A percentile compares a stretch with the other conserved stretches of the same genome.
phyloP scores from a whole-genome alignment of 805 yeast species.

The Blastobotrys americana region DNA sequence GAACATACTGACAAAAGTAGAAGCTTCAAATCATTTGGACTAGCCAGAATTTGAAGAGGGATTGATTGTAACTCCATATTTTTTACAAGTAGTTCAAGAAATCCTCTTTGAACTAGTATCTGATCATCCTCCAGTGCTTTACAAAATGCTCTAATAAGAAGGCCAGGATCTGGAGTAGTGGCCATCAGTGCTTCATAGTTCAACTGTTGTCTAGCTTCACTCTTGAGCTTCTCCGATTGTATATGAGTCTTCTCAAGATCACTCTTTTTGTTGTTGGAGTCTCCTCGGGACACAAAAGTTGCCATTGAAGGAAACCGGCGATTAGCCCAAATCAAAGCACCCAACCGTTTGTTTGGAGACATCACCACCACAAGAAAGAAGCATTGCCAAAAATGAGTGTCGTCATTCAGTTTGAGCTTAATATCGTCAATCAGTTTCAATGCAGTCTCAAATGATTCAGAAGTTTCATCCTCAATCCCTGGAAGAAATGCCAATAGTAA shows the following conservation, averaged over 20 bases:
- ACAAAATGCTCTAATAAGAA: constrained; percentile 66
- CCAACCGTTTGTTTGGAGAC: constrained; percentile 72
- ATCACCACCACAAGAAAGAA: constrained; percentile 67
- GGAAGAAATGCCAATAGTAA: constrained; percentile 68
- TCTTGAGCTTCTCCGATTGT: background rate
- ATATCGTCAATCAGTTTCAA: constrained; percentile 54
- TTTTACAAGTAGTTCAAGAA: constrained; percentile 68
- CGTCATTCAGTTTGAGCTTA: constrained; percentile 50
- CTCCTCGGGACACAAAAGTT: background rate
- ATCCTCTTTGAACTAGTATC: constrained; percentile 77
- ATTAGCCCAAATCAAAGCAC: constrained; percentile 73
- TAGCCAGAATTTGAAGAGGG: constrained; percentile 42
- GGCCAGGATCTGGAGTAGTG: constrained; percentile 70
- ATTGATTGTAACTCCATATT: constrained; percentile 60
- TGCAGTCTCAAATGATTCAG: constrained; percentile 66
- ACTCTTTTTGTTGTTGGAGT: background rate
- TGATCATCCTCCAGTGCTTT: constrained; percentile 60
- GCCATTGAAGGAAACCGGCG: constrained; percentile 55
- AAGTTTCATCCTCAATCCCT: constrained; percentile 87
- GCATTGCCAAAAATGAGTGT: constrained; percentile 80
- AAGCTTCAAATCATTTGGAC: constrained; percentile 47
- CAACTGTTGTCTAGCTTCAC: constrained; percentile 18
- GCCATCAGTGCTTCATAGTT: constrained; percentile 52
- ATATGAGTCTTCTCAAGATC: background rate
- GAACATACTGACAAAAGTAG: constrained; percentile 57